Evolutionary conservation across 176 grass and related monocot genomes (phyloP).

Genomic region (Saccharum spontaneum): DNA sequence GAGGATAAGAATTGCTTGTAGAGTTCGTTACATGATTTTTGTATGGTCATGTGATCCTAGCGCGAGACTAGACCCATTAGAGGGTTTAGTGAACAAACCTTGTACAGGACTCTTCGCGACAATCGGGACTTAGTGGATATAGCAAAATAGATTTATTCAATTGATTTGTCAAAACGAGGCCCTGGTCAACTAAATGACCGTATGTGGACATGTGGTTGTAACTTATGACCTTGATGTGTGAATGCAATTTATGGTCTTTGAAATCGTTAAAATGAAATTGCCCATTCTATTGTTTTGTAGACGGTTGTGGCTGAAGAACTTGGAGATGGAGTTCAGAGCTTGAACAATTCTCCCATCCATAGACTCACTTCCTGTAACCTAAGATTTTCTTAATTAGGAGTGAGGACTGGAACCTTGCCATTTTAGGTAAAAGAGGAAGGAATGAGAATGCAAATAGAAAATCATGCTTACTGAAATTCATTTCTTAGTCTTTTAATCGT

Average conservation of each 20-base stretch:
- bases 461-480: no score
- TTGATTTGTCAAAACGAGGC: conserved; percentile 18
- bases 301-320: background rate
- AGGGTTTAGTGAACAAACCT: conserved; percentile 21
- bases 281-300: background rate
- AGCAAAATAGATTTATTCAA: conserved; percentile 41
- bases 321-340: background rate
- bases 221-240: no score
- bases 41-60: conserved; percentile 22
- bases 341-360: background rate
- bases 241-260: background rate
- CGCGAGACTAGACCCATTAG: background rate
- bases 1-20: conserved; percentile 32
- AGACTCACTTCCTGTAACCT: no score
- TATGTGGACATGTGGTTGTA: conserved; percentile 10
- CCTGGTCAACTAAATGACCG: conserved; percentile 6
- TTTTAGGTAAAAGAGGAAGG: no score
- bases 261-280: background rate
- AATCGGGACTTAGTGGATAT: conserved; percentile 16
- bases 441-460: no score
- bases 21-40: background rate
- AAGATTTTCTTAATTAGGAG: background rate
- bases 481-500: no score
- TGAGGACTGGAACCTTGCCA: no score
- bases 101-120: conserved; percentile 21